A percentile compares a stretch with the other conserved stretches of the same genome.
Evolutionary conservation across 1,139 yeast genomes (phyloP).

Genomic region (Candida buenavistaensis): DNA sequence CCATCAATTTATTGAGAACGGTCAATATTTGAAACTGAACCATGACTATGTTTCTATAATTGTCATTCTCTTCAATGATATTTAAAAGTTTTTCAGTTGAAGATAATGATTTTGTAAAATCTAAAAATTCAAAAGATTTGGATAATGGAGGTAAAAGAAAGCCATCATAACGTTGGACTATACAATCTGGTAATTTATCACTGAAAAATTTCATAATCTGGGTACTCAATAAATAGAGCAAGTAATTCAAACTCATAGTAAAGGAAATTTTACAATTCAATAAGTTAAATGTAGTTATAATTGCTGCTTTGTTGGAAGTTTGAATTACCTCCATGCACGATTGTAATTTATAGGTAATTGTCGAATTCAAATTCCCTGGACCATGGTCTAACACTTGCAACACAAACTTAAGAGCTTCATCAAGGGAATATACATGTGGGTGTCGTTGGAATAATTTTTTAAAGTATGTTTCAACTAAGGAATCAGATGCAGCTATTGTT

Average conservation of each 20-base stretch:
- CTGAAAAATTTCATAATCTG: conserved; percentile 16
- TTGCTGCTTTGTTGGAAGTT: conserved; percentile 3
- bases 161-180: conserved; percentile 16
- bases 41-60: conserved; percentile 7
- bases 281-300: conserved; percentile 18
- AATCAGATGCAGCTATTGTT: not conserved
- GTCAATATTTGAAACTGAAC: conserved; percentile 9
- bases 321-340: conserved; percentile 8
- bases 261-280: conserved; percentile 28
- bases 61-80: conserved; percentile 8
- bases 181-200: conserved; percentile 18
- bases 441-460: not conserved
- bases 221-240: conserved; percentile 21
- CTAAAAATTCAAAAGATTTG: conserved; percentile 19
- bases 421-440: not conserved
- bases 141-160: conserved; percentile 32
- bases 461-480: not conserved
- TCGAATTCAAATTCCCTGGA: conserved; percentile 5
- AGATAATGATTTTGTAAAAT: conserved; percentile 9
- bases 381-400: conserved; percentile 31
- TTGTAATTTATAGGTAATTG: conserved; percentile 7
- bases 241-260: conserved; percentile 14
- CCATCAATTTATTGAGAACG: conserved; percentile 13
- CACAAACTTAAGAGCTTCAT: conserved; percentile 18
- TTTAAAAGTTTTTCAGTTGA: conserved; percentile 13